phyloP scores from a whole-genome alignment of 1,139 yeast species.

The Spencermartinsiella ligniputridi region DNA sequence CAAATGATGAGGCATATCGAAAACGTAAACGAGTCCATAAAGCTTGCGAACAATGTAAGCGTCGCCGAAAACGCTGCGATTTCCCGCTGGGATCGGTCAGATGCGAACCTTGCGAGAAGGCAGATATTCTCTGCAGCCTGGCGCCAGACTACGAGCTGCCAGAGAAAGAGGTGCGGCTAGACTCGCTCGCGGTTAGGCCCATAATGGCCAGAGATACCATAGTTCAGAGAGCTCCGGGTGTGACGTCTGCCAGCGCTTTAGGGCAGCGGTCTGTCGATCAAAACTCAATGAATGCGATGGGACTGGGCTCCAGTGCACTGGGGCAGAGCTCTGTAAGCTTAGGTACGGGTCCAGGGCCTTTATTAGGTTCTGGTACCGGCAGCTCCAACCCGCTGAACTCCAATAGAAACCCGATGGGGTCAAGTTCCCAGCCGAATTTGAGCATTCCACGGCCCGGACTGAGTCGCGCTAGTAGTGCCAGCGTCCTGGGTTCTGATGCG shows the following conservation, averaged over 20 bases:
- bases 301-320: neutral
- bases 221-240: neutral
- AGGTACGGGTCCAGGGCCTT: neutral
- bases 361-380: neutral
- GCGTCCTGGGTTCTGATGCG: neutral
- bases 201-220: neutral
- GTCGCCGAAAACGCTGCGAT: slow-evolving; percentile 36
- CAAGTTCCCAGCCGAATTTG: neutral
- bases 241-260: neutral
- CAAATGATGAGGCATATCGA: slow-evolving; percentile 51
- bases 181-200: slow-evolving; percentile 17
- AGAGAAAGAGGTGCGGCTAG: slow-evolving; percentile 27
- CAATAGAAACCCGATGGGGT: neutral
- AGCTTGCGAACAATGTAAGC: slow-evolving; percentile 49
- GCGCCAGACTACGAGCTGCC: slow-evolving; percentile 31
- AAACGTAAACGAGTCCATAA: slow-evolving; percentile 50
- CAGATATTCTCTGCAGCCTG: slow-evolving; percentile 30
- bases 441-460: neutral
- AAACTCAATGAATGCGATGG: neutral
- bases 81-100: slow-evolving; percentile 27
- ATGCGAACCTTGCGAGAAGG: slow-evolving; percentile 32
- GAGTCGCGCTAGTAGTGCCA: neutral
- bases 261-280: neutral
- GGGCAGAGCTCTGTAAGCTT: no score
- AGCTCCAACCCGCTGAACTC: neutral